Evolutionary conservation across 306 rosid species (phyloP), one percentile per base, ranked within the genome.

Genomic region (Pyrus betulifolia): DNA sequence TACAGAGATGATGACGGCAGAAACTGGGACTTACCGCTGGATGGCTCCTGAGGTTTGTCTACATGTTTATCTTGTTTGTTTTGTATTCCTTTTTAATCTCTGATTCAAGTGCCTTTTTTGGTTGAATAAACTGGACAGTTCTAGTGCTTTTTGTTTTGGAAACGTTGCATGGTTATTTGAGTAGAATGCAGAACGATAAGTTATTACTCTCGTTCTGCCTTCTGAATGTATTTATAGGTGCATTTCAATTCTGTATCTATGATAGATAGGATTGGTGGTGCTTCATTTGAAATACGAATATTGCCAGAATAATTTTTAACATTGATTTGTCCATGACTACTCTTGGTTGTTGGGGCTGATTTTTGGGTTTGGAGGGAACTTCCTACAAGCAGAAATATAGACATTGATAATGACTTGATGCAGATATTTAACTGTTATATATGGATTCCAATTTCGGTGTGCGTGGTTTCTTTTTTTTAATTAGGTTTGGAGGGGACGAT

Each of bases 1-100:
- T 78, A 93, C 98, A 11, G 98, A 93, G 87, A 93, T 93, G 98
- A 93, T 93, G 98, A 93, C 98, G 19, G 98, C 97, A 67, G 98
- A 93, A 86, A 93, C 97, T 27, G 98, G 98, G 80, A 93, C 98
- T 46, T 93, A 93, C 83, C 95, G 98, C 11, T 93, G 98, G 98
- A 93, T 93, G 98, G 98, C 98, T 77, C 98, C 98, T 17, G 97
- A 93, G 97, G 98, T 91, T 83, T 81, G 82, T 71, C 44, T 19
- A 30, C 68, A 13, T 74, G 70, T 54, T 71, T 46, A 68, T 44
- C 70, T 60, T 51, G 21, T 7, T 51, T 18, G 3, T 17, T 49
- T 55, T 31, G 55, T 40, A 28, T 30, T 44, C 46, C 7, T 46
- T 74, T 72, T 46, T 45, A n/a, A 67, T 68, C n/a, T 33, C 11